Conservation (phyloP, 257 asterid species). For the Salvia rosmarinus region DNA sequence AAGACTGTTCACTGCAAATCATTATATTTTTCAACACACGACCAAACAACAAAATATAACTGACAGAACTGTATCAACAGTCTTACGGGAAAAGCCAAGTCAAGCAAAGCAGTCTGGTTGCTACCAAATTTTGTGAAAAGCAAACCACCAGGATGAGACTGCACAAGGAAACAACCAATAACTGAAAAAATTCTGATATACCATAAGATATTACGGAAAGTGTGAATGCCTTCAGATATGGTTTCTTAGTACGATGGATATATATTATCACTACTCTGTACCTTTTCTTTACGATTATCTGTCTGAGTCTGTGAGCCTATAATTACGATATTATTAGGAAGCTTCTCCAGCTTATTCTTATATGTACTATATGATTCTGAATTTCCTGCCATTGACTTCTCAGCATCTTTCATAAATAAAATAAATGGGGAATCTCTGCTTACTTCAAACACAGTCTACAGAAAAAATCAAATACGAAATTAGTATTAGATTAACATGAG, state of each 20-base stretch:
- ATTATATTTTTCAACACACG: constrained; percentile 20
- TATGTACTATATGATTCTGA: constrained; percentile 69
- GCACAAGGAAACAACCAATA: constrained; percentile 44
- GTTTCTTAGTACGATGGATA: not conserved
- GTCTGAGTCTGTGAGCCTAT: constrained; percentile 80
- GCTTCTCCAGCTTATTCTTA: constrained; percentile 77
- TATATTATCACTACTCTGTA: constrained; percentile 33
- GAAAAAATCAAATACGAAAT: constrained; percentile 30
- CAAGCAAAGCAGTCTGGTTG: constrained; percentile 88
- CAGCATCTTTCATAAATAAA: constrained; percentile 91
- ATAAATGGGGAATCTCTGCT: constrained; percentile 84
- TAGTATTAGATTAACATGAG: constrained; percentile 26
- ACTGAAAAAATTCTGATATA: constrained; percentile 8
- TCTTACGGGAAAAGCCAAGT: constrained; percentile 87
- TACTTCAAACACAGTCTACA: constrained; percentile 66
- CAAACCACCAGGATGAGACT: constrained; percentile 88
- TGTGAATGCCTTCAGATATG: constrained; percentile 2
- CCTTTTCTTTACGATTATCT: constrained; percentile 88
- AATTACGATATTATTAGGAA: constrained; percentile 78
- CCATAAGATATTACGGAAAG: not conserved
- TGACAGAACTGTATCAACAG: constrained; percentile 15
- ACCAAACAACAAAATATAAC: constrained; percentile 15
- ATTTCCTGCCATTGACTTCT: constrained; percentile 79
- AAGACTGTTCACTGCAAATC: constrained; percentile 7
- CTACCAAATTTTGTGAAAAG: constrained; percentile 83